These are phyloP conservation scores for Kodamaea fukazawae DNA, from an alignment of 805 yeast genomes.

Conservation along the genomic window DNA sequence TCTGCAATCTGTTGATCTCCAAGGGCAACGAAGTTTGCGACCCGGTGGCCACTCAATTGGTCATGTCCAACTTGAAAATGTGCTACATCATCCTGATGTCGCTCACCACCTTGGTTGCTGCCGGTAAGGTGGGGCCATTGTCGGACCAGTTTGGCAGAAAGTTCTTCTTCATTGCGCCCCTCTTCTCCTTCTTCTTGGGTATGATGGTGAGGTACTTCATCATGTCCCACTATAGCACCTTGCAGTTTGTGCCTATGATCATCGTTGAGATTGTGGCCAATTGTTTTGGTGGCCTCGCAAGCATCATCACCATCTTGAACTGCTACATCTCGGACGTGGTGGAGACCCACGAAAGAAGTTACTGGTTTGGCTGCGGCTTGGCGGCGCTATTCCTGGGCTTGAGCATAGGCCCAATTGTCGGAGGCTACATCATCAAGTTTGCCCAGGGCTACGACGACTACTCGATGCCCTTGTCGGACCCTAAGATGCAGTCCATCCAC, in stretches of 20 bases:
- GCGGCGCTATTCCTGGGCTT: slow-evolving; percentile 61
- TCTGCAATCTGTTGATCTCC: slow-evolving; percentile 23
- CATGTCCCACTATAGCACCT: slow-evolving; percentile 24
- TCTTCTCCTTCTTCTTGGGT: slow-evolving; percentile 21
- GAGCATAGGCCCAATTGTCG: slow-evolving; percentile 63
- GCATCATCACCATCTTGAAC: slow-evolving; percentile 56
- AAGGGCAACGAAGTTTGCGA: slow-evolving; percentile 23
- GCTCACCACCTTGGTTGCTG: slow-evolving; percentile 46
- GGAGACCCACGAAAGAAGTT: slow-evolving; percentile 56
- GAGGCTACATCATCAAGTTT: slow-evolving; percentile 33
- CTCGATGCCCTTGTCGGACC: no score
- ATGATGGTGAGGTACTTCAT: slow-evolving; percentile 21
- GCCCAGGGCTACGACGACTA: background rate
- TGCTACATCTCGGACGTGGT: slow-evolving; percentile 76
- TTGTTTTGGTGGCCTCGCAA: slow-evolving; percentile 61
- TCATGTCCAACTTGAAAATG: slow-evolving; percentile 51
- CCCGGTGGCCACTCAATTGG: slow-evolving; percentile 32
- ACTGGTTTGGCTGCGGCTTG: slow-evolving; percentile 54
- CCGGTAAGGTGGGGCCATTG: slow-evolving; percentile 48
- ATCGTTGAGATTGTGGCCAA: slow-evolving; percentile 45
- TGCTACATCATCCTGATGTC: slow-evolving; percentile 41
- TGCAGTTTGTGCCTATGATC: slow-evolving; percentile 39
- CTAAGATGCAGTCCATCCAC: background rate
- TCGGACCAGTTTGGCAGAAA: slow-evolving; percentile 40
- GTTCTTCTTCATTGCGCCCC: slow-evolving; percentile 21